Base-by-base conservation (phyloP, 108 stramenopile species). In the Stephanodiscus triporus region DNA sequence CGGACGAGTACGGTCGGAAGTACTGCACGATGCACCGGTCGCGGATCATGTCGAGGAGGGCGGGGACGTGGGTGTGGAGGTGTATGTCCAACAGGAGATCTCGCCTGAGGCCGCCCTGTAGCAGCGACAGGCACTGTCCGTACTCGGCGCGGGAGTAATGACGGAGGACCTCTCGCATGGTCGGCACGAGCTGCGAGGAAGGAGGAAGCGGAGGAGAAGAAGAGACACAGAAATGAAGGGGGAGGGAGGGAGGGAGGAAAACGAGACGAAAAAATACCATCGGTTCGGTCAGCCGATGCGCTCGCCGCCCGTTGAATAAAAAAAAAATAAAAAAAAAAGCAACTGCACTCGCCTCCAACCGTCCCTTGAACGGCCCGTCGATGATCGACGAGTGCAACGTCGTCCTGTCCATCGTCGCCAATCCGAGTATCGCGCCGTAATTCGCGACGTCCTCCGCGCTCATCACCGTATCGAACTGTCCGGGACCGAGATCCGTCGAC, bases 381-480 rank as follows among this genome's bases (percentile, higher is more conserved):
- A 79, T 51, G 20, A 79, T 74, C 67, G 63, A 43, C 22, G 65
- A 48, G 62, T 68, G 71, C 59, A 82, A 34, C 27, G 20, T 68
- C 55, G 60, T 51, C 51, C 86, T 70, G 68, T 84, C 73, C 11
- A 77, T 55, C 0, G 81, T 63, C 0, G 87, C 87, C 73, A 92
- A 60, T 14, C 81, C 75, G 64, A 89, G 76, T 3, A 95, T 50
- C 50, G 75, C 77, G 10, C 90, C 91, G 66, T 90, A 95, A 63
- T 84, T 30, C 23, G 91, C 90, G 19, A 92, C 51, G 70, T 95
- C 94, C 49, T 91, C 90, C 6, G 91, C 82, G 67, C 83, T 75
- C 0, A 87, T 45, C 6, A 80, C 80, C 23, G 56, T 29, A 13
- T 17, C 27, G 45, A 75, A 84, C 51, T 81, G n/a, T n/a, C n/a